These are phyloP conservation scores for Pezicula neosporulosa DNA, from an alignment of 2,329 filamentous ascomycete species.

Conservation along the genomic window DNA sequence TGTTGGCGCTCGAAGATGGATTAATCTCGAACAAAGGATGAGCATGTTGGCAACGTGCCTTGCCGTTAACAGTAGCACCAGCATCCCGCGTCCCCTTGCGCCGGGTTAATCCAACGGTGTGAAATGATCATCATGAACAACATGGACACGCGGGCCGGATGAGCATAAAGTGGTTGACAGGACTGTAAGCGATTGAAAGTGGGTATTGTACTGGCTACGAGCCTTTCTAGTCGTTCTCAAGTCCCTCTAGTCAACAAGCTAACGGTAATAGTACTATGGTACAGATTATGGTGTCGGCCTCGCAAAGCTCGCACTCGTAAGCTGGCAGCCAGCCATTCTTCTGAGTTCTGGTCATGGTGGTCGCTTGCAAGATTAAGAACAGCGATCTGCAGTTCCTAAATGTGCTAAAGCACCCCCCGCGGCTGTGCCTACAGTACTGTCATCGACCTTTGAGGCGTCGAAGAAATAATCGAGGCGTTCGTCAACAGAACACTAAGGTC, in stretches of 20 bases:
- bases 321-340: too few species aligned
- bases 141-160: slow-evolving; percentile 14
- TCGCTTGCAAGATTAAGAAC: too few species aligned
- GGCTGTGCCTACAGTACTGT: too few species aligned
- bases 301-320: slow-evolving; percentile 1
- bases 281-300: neutral
- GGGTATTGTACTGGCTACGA: slow-evolving; percentile 13
- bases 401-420: too few species aligned
- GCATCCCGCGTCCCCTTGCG: slow-evolving; percentile 11
- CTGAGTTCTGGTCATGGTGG: too few species aligned
- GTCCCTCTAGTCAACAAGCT: slow-evolving; percentile 7
- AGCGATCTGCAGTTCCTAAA: too few species aligned
- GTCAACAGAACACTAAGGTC: too few species aligned
- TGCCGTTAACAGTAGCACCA: slow-evolving; percentile 5
- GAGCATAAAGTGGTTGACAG: slow-evolving; percentile 14
- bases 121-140: slow-evolving; percentile 6
- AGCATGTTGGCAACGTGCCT: neutral
- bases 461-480: too few species aligned
- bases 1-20: too few species aligned
- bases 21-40: neutral
- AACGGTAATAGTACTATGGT: neutral
- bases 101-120: slow-evolving; percentile 18
- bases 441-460: too few species aligned
- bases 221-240: slow-evolving; percentile 12
- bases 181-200: slow-evolving; percentile 5